phyloP scores from a whole-genome alignment of 2,329 filamentous ascomycete genomes.

The Diplocarpon mali region DNA sequence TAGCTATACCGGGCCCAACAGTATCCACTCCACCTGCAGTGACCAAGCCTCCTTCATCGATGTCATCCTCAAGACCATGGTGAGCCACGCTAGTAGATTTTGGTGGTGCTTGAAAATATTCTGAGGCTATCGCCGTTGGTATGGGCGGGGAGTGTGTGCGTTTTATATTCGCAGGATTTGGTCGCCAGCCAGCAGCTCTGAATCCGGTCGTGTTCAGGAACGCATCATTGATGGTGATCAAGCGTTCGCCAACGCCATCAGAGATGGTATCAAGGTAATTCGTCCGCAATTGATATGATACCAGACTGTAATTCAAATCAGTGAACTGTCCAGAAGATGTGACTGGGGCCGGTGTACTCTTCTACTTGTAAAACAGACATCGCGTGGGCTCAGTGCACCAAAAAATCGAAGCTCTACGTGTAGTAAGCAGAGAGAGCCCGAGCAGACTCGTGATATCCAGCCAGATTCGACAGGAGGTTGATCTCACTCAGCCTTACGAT shows the following conservation, averaged over 20 bases:
- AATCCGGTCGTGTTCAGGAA: conserved; percentile 73
- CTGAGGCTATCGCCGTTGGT: conserved; percentile 68
- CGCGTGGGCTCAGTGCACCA: conserved; percentile 1
- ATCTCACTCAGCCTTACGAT: conserved; percentile 13
- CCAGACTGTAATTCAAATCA: conserved; percentile 45
- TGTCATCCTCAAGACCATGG: conserved; percentile 52
- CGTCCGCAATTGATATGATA: conserved; percentile 71
- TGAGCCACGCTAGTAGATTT: conserved; percentile 43
- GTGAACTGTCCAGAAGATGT: neutral
- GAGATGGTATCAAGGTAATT: conserved; percentile 71
- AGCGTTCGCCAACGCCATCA: conserved; percentile 73
- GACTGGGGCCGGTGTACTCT: conserved; percentile 22
- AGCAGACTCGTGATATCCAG: neutral
- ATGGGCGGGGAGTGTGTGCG: conserved; percentile 80
- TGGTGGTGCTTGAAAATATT: conserved; percentile 70
- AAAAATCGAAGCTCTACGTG: conserved; percentile 6
- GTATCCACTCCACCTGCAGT: conserved; percentile 57
- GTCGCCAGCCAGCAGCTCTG: conserved; percentile 71
- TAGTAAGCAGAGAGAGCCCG: neutral
- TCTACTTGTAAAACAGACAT: conserved; percentile 31
- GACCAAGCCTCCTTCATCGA: conserved; percentile 56
- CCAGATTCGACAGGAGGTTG: no score
- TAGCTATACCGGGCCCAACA: conserved; percentile 54
- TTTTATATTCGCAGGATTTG: conserved; percentile 65
- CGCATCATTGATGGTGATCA: conserved; percentile 70